Evolutionary conservation across 768 basidiomycete species (phyloP).

Genomic region (Lactarius pseudohatsudake): DNA sequence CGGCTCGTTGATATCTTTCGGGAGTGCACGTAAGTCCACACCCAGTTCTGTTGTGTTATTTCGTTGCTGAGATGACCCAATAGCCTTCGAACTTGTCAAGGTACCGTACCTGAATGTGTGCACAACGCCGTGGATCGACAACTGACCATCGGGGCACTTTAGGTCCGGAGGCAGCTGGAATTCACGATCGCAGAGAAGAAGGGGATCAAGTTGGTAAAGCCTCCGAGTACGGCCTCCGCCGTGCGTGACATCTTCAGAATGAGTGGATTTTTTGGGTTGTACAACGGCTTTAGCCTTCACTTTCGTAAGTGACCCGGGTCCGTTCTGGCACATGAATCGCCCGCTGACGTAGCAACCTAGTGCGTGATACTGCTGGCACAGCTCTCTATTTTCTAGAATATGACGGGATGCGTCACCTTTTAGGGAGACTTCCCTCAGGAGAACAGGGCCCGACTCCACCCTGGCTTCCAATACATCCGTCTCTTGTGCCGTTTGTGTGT

Average conservation of each 20-base stretch:
- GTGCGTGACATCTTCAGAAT: slow-evolving; percentile 73
- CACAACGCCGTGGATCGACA: background rate
- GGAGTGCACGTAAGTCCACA: slow-evolving; percentile 75
- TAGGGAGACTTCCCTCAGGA: slow-evolving; percentile 74
- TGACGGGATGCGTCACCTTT: slow-evolving; percentile 83
- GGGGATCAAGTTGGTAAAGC: slow-evolving; percentile 65
- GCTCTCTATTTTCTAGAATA: slow-evolving; percentile 93
- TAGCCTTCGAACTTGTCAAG: slow-evolving; percentile 95
- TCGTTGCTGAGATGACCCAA: slow-evolving; percentile 25
- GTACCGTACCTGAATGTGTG: slow-evolving; percentile 53
- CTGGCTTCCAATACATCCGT: slow-evolving; percentile 80
- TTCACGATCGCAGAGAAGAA: slow-evolving; percentile 85
- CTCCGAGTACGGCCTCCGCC: slow-evolving; percentile 76
- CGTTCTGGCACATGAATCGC: background rate
- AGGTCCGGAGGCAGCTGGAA: slow-evolving; percentile 91
- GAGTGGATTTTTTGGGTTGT: slow-evolving; percentile 66
- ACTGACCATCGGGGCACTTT: slow-evolving; percentile 1
- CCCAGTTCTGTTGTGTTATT: slow-evolving; percentile 3
- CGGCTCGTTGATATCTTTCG: slow-evolving; percentile 85
- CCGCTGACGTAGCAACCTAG: slow-evolving; percentile 40
- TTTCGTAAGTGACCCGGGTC: slow-evolving; percentile 52
- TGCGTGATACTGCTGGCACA: slow-evolving; percentile 87
- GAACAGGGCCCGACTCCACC: slow-evolving; percentile 80
- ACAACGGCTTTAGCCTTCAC: slow-evolving; percentile 86
- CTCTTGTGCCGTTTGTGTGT: slow-evolving; percentile 86